phyloP scores from a whole-genome alignment of 257 asterid species.

The Gentiana macrophylla region DNA sequence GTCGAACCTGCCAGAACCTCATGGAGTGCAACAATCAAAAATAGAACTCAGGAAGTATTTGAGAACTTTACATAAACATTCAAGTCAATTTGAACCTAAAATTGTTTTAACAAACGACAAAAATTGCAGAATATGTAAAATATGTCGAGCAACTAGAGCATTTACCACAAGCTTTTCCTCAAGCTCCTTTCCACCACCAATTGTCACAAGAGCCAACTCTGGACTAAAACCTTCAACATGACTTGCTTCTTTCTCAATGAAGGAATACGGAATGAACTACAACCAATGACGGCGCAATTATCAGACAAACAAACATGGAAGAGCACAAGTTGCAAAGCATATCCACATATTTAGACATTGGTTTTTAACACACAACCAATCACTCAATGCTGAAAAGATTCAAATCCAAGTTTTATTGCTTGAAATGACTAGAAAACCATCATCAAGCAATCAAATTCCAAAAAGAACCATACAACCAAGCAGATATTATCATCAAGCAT shows the following conservation, averaged over 20 bases:
- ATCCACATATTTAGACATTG: neutral
- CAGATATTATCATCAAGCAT: too few relatives aligned
- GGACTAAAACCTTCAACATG: constrained; percentile 99
- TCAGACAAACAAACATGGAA: constrained; percentile 4
- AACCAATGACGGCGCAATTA: constrained; percentile 6
- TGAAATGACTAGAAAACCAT: neutral
- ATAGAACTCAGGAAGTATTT: constrained; percentile 34
- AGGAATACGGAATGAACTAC: constrained; percentile 93
- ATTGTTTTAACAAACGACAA: too few relatives aligned
- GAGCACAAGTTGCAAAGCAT: too few relatives aligned
- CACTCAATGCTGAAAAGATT: too few relatives aligned
- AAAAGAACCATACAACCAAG: too few relatives aligned
- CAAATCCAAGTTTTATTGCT: neutral
- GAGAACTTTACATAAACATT: constrained; percentile 9
- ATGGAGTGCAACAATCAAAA: constrained; percentile 56
- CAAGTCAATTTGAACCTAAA: neutral
- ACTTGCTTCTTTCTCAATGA: constrained; percentile 98
- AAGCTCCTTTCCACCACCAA: constrained; percentile 99
- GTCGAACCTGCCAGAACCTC: constrained; percentile 99
- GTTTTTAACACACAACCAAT: neutral
- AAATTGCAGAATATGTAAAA: neutral
- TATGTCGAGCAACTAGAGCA: constrained; percentile 2
- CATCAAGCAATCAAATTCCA: neutral
- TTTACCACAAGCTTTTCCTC: constrained; percentile 99
- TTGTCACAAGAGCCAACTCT: constrained; percentile 86